Evolutionary conservation across 2,329 filamentous ascomycete species (phyloP).

Genomic region (Fusarium sp.): DNA sequence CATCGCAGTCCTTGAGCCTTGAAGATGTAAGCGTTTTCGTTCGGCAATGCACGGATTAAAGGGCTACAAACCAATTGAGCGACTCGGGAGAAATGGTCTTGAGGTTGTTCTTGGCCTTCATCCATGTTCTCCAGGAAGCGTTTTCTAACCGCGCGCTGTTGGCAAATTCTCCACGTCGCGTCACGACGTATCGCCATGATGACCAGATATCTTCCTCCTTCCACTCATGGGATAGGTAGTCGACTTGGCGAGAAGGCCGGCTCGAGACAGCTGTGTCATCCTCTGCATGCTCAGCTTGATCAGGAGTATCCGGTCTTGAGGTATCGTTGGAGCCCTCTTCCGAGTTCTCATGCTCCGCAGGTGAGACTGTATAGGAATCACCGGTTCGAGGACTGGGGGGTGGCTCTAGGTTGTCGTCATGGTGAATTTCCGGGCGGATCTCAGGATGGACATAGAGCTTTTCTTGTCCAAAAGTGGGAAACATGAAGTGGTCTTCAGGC

Average conservation of each 20-base stretch:
- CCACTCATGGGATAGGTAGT: conserved; percentile 95
- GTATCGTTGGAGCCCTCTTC: conserved; percentile 51
- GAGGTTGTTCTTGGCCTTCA: conserved; percentile 88
- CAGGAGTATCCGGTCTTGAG: conserved; percentile 70
- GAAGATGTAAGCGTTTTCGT: conserved; percentile 44
- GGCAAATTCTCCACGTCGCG: conserved; percentile 80
- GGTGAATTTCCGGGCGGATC: conserved; percentile 39
- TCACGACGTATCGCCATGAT: conserved; percentile 93
- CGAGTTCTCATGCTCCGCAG: conserved; percentile 65
- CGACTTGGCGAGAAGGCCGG: conserved; percentile 88
- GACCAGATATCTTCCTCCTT: conserved; percentile 97
- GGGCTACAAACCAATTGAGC: conserved; percentile 80
- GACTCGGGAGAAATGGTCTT: conserved; percentile 91
- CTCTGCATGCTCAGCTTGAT: conserved; percentile 71
- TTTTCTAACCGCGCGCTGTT: conserved; percentile 91
- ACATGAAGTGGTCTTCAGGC: conserved; percentile 60
- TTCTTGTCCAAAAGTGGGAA: conserved; percentile 60
- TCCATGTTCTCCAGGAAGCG: conserved; percentile 97
- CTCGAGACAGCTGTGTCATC: conserved; percentile 83
- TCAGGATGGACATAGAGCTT: conserved; percentile 56
- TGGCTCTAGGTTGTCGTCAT: conserved; percentile 59
- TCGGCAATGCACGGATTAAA: neutral
- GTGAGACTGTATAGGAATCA: conserved; percentile 65
- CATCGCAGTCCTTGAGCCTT: conserved; percentile 97
- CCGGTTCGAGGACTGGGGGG: conserved; percentile 62